Evolutionary conservation across 2,329 filamentous ascomycete genomes (phyloP).

Genomic region (Ceratocystis huliohia): DNA sequence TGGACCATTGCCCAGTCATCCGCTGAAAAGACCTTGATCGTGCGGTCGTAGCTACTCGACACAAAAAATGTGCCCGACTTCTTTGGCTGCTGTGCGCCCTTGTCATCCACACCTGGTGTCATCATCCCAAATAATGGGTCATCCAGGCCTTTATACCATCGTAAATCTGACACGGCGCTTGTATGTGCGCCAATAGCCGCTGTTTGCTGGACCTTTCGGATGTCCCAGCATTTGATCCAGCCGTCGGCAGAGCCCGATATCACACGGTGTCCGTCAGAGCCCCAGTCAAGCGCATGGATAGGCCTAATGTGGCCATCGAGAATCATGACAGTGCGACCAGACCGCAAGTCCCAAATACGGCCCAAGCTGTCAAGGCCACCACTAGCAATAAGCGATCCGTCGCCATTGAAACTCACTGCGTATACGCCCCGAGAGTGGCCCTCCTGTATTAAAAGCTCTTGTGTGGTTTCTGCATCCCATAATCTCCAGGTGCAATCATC

Average conservation of each 20-base stretch:
- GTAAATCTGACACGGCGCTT: slow-evolving; percentile 79
- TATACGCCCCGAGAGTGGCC: slow-evolving; percentile 92
- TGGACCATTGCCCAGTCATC: slow-evolving; percentile 92
- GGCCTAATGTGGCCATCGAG: slow-evolving; percentile 79
- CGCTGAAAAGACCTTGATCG: slow-evolving; percentile 88
- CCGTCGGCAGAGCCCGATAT: slow-evolving; percentile 87
- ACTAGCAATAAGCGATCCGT: slow-evolving; percentile 80
- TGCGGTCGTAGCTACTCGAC: slow-evolving; percentile 82
- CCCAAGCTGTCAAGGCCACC: slow-evolving; percentile 93
- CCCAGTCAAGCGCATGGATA: slow-evolving; percentile 89
- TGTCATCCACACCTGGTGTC: slow-evolving; percentile 48
- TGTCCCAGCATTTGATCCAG: slow-evolving; percentile 96
- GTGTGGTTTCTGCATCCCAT: slow-evolving; percentile 81
- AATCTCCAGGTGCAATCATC: slow-evolving; percentile 95
- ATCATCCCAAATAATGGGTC: slow-evolving; percentile 49
- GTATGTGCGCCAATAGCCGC: slow-evolving; percentile 84
- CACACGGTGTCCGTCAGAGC: slow-evolving; percentile 78
- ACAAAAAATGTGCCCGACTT: slow-evolving; percentile 88
- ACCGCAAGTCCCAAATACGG: slow-evolving; percentile 86
- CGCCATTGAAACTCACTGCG: slow-evolving; percentile 74
- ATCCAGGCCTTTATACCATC: slow-evolving; percentile 86
- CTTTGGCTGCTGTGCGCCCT: slow-evolving; percentile 58
- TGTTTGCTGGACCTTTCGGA: slow-evolving; percentile 71
- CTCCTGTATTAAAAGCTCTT: slow-evolving; percentile 78
- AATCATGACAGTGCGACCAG: slow-evolving; percentile 89